Evolutionary conservation across 257 asterid genomes (phyloP).

Genomic region (Fraxinus anomala): DNA sequence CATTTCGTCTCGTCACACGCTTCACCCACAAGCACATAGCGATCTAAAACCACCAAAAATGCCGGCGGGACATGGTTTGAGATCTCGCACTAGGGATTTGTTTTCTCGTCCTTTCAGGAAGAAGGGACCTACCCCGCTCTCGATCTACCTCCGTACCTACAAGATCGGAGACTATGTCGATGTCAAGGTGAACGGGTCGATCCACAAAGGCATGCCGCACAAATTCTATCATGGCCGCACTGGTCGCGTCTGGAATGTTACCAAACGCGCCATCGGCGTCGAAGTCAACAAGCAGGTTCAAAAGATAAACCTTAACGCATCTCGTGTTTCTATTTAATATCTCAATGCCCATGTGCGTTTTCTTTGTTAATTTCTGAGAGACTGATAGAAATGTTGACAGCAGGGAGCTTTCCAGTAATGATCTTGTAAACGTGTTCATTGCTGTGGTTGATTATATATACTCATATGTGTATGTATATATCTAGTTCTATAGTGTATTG

Average conservation of each 20-base stretch:
- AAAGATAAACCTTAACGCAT: not conserved
- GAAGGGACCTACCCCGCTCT: conserved; percentile 35
- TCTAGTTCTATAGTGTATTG: too few species aligned
- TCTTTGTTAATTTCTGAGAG: not conserved
- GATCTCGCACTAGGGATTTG: conserved; percentile 60
- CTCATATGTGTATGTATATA: too few species aligned
- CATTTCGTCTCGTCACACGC: not conserved
- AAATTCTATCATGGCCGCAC: conserved; percentile 53
- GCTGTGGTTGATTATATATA: too few species aligned
- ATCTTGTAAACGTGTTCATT: too few species aligned
- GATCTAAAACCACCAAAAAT: conserved; percentile 28
- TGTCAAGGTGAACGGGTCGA: conserved; percentile 50
- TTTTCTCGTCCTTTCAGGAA: conserved; percentile 51
- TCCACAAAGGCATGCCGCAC: conserved; percentile 54
- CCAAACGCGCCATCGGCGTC: conserved; percentile 54
- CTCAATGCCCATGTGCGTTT: not conserved
- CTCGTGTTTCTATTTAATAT: not conserved
- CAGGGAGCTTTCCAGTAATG: too few species aligned
- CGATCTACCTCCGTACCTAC: conserved; percentile 38
- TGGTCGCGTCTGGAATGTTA: conserved; percentile 50
- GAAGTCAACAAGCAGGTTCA: conserved; percentile 49
- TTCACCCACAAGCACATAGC: not conserved
- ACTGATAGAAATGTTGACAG: too few species aligned
- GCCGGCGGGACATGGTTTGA: conserved; percentile 74
- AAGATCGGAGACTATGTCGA: conserved; percentile 47